Evolutionary conservation across 2,329 filamentous ascomycete species (phyloP), one percentile per base, ranked within the genome.

Genomic region (Beauveria sp.): DNA sequence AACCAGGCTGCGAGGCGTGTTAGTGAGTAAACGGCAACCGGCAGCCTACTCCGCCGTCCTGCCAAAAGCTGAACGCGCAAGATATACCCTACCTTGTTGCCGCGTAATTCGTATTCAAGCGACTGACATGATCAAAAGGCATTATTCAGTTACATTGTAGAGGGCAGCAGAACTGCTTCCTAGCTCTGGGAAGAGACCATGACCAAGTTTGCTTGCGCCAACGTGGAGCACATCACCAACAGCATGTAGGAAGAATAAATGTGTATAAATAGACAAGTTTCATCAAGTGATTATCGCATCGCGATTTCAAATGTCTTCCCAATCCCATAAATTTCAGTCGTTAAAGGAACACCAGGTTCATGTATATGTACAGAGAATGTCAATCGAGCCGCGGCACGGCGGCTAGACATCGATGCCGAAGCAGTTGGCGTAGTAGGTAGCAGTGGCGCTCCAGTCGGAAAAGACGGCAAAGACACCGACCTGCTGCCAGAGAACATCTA

Each of bases 371-470:
- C 20, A 28, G 7, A 26, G n/a, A 48, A 49, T n/a, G 22, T 40
- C 34, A 40, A 10, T 38, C n/a, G 5, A 10, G n/a, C 34, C 48
- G 22, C 22, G 14, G 7, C 24, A 34, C 38, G 24, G 20, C 26
- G 8, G 9, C n/a, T 51, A 55, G 50, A 66, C 52, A 3, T 56
- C 67, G 9, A 75, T 64, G 16, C 72, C 81, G 65, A 89, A 85
- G 74, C 88, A 90, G 68, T 88, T 90, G 65, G 87, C 88, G 72
- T 88, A 90, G 66, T 87, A 90, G 0, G 86, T 88, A 8, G 84
- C 81, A 0, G 87, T 88, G 12, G 84, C 83, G 18, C 83, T 82
- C 88, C 88, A 90, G 70, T 90, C 88, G 4, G 82, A 81, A 67
- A 90, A 90, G 64, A 90, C 79, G 5, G 79, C 85, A 34, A 75